Evolutionary conservation across 768 basidiomycete species (phyloP).

Genomic region (Butyriboletus loyo): DNA sequence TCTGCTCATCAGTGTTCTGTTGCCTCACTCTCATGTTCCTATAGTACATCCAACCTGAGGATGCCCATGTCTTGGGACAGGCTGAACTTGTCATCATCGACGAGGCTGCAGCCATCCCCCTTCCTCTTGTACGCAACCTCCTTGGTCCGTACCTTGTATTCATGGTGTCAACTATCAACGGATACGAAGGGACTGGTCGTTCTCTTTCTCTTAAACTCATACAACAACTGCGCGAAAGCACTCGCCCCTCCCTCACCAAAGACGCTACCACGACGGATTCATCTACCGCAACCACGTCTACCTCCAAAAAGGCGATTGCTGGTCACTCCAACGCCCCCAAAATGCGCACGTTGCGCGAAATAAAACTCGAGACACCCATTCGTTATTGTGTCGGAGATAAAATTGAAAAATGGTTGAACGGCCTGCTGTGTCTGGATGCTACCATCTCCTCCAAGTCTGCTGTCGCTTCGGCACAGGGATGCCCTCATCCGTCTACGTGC

Average conservation of each 20-base stretch:
- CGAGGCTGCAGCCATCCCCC: constrained; percentile 96
- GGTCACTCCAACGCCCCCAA: constrained; percentile 60
- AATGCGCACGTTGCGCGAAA: constrained; percentile 75
- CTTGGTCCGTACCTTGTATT: constrained; percentile 97
- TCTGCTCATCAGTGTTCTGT: not conserved
- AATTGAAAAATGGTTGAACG: constrained; percentile 93
- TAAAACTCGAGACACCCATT: constrained; percentile 93
- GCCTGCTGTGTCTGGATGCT: constrained; percentile 87
- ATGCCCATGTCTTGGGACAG: constrained; percentile 95
- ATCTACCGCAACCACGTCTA: constrained; percentile 32
- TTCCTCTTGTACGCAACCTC: constrained; percentile 92
- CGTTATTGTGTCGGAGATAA: constrained; percentile 85
- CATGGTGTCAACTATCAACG: constrained; percentile 99
- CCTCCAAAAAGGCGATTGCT: constrained; percentile 48
- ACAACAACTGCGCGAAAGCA: constrained; percentile 92
- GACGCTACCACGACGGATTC: constrained; percentile 44
- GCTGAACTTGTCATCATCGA: constrained; percentile 98
- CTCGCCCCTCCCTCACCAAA: constrained; percentile 73
- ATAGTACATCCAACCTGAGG: constrained; percentile 98
- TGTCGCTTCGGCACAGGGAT: constrained; percentile 55
- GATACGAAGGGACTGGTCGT: constrained; percentile 99
- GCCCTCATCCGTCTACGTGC: constrained; percentile 91
- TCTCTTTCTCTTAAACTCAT: constrained; percentile 97
- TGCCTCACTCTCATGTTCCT: constrained; percentile 1
- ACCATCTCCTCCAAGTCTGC: constrained; percentile 51